Percentiles rank a stretch among this genome's conserved stretches.
phyloP scores from a whole-genome alignment of 306 rosid species.

The Trifolium repens region DNA sequence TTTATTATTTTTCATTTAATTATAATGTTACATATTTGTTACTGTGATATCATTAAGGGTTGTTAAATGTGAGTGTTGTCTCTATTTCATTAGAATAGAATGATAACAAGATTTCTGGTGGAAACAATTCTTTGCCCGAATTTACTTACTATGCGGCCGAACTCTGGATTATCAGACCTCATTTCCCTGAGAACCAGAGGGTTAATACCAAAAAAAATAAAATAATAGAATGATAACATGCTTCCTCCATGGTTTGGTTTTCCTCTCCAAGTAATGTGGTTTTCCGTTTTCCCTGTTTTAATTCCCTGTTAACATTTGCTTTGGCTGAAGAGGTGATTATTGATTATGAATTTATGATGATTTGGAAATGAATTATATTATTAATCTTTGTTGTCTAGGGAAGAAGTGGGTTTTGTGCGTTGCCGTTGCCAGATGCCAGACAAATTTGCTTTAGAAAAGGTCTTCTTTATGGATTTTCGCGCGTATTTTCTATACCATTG shows the following conservation, averaged over 20 bases:
- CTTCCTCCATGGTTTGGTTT: neutral
- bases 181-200: too few species aligned
- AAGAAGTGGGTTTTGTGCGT: constrained; percentile 66
- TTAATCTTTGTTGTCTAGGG: constrained; percentile 51
- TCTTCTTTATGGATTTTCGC: constrained; percentile 80
- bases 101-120: too few species aligned
- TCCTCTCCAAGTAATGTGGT: neutral
- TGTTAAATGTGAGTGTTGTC: constrained; percentile 29
- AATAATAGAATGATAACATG: neutral
- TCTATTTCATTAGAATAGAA: neutral
- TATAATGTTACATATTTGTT: constrained; percentile 8
- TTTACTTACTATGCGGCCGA: too few species aligned
- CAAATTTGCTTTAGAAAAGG: constrained; percentile 78
- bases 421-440: constrained; percentile 90
- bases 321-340: constrained; percentile 11
- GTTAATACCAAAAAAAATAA: too few species aligned
- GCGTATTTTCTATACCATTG: constrained; percentile 71
- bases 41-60: constrained; percentile 26
- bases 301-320: neutral
- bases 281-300: neutral
- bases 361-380: constrained; percentile 36
- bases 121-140: too few species aligned
- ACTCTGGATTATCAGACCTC: too few species aligned
- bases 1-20: constrained; percentile 12
- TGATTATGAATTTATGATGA: neutral